phyloP scores from a whole-genome alignment of 78 protist genomes.

The Ministeria vibrans region DNA sequence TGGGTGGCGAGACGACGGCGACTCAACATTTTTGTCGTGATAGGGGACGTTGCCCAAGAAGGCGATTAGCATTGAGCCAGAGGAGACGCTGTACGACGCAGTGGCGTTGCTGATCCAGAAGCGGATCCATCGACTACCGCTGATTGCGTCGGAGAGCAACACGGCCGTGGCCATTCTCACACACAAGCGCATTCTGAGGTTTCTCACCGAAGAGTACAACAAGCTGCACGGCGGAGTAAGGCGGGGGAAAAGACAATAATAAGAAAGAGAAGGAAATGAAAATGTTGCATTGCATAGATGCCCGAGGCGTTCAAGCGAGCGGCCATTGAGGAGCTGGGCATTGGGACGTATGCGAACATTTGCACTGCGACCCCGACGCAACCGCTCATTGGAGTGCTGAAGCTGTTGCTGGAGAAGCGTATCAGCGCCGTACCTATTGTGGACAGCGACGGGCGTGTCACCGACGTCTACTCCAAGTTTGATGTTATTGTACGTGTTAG shows the following conservation, averaged over 20 bases:
- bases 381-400: not conserved
- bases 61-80: slow-evolving; percentile 22
- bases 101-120: not conserved
- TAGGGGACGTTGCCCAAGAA: not conserved
- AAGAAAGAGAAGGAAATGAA: no score
- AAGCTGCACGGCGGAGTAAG: no score
- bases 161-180: slow-evolving; percentile 35
- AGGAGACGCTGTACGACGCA: slow-evolving; percentile 14
- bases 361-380: not conserved
- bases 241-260: no score
- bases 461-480: not conserved
- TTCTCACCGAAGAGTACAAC: slow-evolving; percentile 15
- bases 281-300: no score
- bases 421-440: slow-evolving; percentile 19
- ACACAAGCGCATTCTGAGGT: slow-evolving; percentile 38
- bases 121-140: slow-evolving; percentile 47
- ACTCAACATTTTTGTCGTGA: not conserved
- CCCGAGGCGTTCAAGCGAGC: not conserved
- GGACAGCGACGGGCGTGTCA: not conserved
- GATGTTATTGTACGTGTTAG: not conserved
- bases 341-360: not conserved
- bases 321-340: not conserved
- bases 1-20: not conserved
- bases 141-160: slow-evolving; percentile 36
- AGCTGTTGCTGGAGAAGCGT: not conserved